Conservation (phyloP, 176 grass and related monocot genomes). For the Hordeum marinum region DNA sequence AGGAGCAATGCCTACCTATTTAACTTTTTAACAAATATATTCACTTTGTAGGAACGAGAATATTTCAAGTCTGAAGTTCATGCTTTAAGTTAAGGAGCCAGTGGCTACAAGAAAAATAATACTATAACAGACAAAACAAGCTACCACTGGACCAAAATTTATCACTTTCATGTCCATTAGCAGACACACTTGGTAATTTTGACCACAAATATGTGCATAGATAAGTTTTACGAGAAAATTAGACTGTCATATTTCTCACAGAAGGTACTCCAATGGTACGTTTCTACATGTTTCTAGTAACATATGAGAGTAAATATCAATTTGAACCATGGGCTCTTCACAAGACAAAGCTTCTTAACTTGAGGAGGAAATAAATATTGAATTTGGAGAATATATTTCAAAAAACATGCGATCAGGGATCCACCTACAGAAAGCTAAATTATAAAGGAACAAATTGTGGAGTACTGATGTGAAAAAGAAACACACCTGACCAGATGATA, state of each 20-base stretch:
- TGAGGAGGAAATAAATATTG: not conserved
- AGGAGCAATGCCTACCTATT: not conserved
- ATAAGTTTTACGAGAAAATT: not conserved
- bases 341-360: not conserved
- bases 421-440: not conserved
- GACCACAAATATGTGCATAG: not conserved
- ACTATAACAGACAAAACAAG: not conserved
- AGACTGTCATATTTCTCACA: not conserved
- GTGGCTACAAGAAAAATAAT: not conserved
- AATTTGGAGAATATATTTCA: not conserved
- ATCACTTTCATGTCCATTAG: not conserved
- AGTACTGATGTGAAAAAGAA: not conserved
- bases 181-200: not conserved
- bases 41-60: not conserved
- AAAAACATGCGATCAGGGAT: not conserved
- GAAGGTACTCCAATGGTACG: not conserved
- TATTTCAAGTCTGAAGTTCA: not conserved
- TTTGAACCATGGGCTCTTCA: not conserved
- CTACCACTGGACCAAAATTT: not conserved
- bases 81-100: not conserved
- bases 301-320: not conserved
- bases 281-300: not conserved
- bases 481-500: constrained; percentile 62
- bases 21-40: not conserved
- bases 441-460: not conserved